Evolutionary conservation across 306 rosid species (phyloP), one percentile per base, ranked within the genome.

Genomic region (Canavalia ensiformis): DNA sequence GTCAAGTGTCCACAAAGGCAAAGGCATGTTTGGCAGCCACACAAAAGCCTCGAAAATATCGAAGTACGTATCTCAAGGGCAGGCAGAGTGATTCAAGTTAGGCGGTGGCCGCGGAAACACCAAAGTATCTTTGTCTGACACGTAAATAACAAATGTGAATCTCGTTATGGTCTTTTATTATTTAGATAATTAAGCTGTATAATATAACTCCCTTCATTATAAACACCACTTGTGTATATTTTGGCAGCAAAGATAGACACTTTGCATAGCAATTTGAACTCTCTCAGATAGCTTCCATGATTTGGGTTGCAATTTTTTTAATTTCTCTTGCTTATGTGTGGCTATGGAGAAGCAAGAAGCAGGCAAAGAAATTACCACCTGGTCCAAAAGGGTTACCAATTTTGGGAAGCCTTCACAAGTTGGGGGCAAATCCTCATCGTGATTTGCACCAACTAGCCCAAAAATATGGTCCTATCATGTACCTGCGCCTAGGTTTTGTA

Each of bases 341-440:
- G 79, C 74, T 64, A 47, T 56, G 77, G 81, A 69, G 62, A 84
- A 75, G 29, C 84, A 78, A 5, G 1, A 81, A 46, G 4, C 88
- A 18, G 0, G 25, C 49, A n/a, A 87, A 58, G 29, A 86, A 45
- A 44, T 73, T 90, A 62, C 96, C 97, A 57, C 94, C 93, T 2
- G 96, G 97, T 81, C 96, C 96, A 1, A 91, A 11, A 69, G 96
- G 97, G 29, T 75, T 88, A 2, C 96, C 94, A 1, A 60, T 93
- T 74, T 33, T 93, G 29, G 94, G 96, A 4, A 84, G 84, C 83
- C 88, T 93, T 54, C 92, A 74, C 41, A 47, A 70, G 81, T 41
- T 91, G n/a, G 96, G 96, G 0, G 49, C 81, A 71, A 25, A 83
- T 13, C 92, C 92, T 44, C 91, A 93, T 28, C 76, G 62, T 54